A percentile compares a stretch with the other conserved stretches of the same genome.
These are phyloP conservation scores for Lepidium africanum DNA, from an alignment of 345 rosid genomes.

Conservation along the genomic window DNA sequence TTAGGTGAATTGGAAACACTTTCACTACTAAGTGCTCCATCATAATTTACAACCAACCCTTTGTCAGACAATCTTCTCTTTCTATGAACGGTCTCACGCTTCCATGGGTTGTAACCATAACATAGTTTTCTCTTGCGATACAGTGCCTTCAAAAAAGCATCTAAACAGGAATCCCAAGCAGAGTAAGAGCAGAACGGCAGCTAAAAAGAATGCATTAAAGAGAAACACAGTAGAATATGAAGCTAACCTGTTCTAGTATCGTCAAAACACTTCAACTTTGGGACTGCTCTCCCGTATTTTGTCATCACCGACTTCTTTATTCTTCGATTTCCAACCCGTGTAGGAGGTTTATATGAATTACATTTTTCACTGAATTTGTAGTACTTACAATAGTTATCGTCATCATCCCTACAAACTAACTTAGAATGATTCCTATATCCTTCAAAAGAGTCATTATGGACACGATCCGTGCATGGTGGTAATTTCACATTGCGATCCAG, in stretches of 20 bases:
- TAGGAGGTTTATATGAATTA: constrained; percentile 54
- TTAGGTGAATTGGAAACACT: constrained; percentile 74
- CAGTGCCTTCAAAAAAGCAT: constrained; percentile 45
- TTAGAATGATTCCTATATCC: constrained; percentile 42
- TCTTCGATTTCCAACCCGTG: constrained; percentile 48
- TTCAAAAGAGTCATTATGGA: constrained; percentile 37
- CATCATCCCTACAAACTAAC: constrained; percentile 70
- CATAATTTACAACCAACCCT: constrained; percentile 50
- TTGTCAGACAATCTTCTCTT: constrained; percentile 55
- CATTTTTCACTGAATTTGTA: constrained; percentile 40
- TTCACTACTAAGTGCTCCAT: constrained; percentile 74
- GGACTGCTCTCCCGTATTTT: constrained; percentile 61
- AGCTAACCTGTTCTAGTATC: constrained; percentile 54
- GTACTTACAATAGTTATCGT: constrained; percentile 53
- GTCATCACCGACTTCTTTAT: constrained; percentile 52
- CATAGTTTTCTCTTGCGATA: constrained; percentile 51
- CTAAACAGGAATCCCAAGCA: constrained; percentile 26
- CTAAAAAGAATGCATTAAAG: neutral
- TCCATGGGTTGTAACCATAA: constrained; percentile 38
- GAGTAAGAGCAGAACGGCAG: constrained; percentile 1
- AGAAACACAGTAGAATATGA: constrained; percentile 1
- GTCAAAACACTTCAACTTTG: constrained; percentile 52
- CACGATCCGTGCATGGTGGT: constrained; percentile 20
- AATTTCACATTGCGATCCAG: constrained; percentile 33
- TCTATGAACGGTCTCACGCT: constrained; percentile 42